Evolutionary conservation across 495 filamentous ascomycete genomes (phyloP).

Genomic region (Rhypophila decipiens): DNA sequence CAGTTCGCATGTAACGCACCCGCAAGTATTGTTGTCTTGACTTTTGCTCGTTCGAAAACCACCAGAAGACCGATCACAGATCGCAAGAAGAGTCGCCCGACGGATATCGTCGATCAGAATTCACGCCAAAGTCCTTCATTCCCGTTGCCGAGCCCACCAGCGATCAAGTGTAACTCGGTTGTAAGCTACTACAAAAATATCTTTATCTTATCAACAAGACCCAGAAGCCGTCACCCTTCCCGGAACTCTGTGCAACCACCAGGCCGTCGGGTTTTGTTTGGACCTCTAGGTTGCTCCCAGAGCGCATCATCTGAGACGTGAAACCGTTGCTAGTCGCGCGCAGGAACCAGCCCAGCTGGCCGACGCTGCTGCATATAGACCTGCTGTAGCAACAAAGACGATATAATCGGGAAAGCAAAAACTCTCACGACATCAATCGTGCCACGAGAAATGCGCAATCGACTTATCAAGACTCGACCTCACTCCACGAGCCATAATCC

Average conservation of each 20-base stretch:
- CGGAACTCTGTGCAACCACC: not conserved
- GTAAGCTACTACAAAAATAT: not conserved
- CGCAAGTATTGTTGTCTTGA: not conserved
- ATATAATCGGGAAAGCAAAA: not conserved
- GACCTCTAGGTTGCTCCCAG: not conserved
- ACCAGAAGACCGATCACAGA: not conserved
- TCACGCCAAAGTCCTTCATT: not conserved
- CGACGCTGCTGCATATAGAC: no score
- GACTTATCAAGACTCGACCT: slow-evolving; percentile 27
- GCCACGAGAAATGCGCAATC: slow-evolving; percentile 29
- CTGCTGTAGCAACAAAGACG: no score
- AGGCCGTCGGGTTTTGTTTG: not conserved
- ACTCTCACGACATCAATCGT: not conserved
- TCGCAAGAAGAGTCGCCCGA: no score
- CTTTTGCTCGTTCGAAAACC: not conserved
- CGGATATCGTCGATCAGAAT: no score
- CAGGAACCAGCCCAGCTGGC: not conserved
- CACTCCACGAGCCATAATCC: slow-evolving; percentile 24
- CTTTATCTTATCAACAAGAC: not conserved
- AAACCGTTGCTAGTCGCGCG: not conserved
- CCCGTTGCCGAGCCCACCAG: not conserved
- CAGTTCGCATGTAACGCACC: not conserved
- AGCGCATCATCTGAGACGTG: not conserved
- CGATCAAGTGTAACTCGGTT: not conserved
- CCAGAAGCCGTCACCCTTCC: no score